Evolutionary conservation across 352 stramenopile species (phyloP), one percentile per base, ranked within the genome.

Genomic region (Globisporangium nagaii): DNA sequence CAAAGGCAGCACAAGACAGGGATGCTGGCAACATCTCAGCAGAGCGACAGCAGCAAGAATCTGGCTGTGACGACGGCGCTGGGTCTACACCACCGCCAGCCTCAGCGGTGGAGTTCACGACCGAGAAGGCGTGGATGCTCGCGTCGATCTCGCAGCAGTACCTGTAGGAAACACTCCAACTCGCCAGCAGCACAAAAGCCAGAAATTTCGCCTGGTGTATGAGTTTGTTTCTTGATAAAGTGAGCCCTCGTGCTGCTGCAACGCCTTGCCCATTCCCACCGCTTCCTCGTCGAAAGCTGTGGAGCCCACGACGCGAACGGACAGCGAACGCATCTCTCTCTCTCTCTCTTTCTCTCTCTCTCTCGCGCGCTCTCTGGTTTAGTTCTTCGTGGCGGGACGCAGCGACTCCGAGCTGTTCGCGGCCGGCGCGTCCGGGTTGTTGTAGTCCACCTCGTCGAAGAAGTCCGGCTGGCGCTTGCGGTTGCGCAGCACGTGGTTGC

Each of bases 371-470:
- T 44, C 50, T 19, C 41, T 8, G 9, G 3, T 39, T 74, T 86
- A 93, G 67, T 83, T 88, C 60, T 86, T 70, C 63, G 82, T 63
- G 5, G 72, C 53, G 5, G 73, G 70, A 55, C 81, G 79, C 59
- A 94, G 66, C 45, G 69, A 59, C 55, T 84, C 65, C 17, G 55
- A 73, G 60, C 62, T 72, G 53, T 67, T 70, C 43, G 66, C 52
- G 27, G 66, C 51, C 30, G 72, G 63, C 19, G 68, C 66, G 22
- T 82, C 45, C 31, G 74, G 74, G 66, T 94, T 78, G 73, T 94
- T 94, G 78, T 92, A 92, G 70, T 94, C 78, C 35, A 92, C 65
- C 12, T 90, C 70, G 37, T 86, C 79, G 43, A 86, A 86, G 54
- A 77, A 81, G 49, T 83, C 66, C 40, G 63, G 54, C 39, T 71